phyloP scores from a whole-genome alignment of 495 filamentous ascomycete genomes.

The Pseudoneurospora amorphoporcata region DNA sequence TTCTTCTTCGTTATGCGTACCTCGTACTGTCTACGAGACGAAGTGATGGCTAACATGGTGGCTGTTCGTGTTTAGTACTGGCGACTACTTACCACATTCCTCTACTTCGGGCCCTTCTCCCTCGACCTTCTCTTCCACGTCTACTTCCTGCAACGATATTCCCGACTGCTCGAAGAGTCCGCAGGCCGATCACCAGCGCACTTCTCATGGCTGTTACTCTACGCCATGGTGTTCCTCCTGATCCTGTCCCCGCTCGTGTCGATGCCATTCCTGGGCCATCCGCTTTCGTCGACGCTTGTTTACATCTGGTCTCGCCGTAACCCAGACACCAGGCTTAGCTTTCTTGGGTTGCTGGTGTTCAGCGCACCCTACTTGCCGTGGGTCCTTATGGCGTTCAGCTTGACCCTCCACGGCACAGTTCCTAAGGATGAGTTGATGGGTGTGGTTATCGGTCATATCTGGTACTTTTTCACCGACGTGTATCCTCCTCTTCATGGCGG shows the following conservation, averaged over 20 bases:
- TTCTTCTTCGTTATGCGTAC: too few relatives aligned
- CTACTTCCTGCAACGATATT: slow-evolving; percentile 97
- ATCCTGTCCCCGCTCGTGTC: slow-evolving; percentile 71
- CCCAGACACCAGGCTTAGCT: slow-evolving; percentile 81
- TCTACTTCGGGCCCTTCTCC: slow-evolving; percentile 91
- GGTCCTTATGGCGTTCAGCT: slow-evolving; percentile 86
- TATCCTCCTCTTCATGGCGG: slow-evolving; percentile 85
- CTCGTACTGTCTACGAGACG: neutral
- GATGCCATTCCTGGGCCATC: slow-evolving; percentile 85
- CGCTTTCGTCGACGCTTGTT: slow-evolving; percentile 82
- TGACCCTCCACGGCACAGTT: slow-evolving; percentile 72
- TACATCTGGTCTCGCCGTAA: slow-evolving; percentile 98
- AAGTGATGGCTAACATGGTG: neutral
- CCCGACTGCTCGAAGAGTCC: slow-evolving; percentile 87
- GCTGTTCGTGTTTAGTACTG: slow-evolving; percentile 56
- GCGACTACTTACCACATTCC: slow-evolving; percentile 87
- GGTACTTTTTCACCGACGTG: slow-evolving; percentile 97
- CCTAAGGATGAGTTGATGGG: slow-evolving; percentile 96
- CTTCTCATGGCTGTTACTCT: slow-evolving; percentile 89
- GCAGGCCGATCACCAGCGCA: slow-evolving; percentile 81
- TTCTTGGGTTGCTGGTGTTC: slow-evolving; percentile 83
- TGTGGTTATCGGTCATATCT: slow-evolving; percentile 86
- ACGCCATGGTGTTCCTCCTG: slow-evolving; percentile 67
- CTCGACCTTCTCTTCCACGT: slow-evolving; percentile 97
- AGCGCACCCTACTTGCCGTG: slow-evolving; percentile 91